phyloP scores from a whole-genome alignment of 148 eudicot species.

The Salicornia ramosissima region DNA sequence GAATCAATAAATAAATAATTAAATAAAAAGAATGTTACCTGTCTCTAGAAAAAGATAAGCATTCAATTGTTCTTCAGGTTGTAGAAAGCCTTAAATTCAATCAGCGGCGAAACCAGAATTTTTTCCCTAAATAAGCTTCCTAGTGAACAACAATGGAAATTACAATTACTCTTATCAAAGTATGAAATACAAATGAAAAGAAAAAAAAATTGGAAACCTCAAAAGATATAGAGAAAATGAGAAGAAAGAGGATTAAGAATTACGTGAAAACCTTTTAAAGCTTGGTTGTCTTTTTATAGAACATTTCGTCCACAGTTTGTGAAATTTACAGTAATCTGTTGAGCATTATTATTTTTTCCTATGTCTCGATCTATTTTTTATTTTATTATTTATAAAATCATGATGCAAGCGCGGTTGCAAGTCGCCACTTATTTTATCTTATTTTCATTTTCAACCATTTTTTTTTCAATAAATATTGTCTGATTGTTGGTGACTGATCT shows the following conservation, averaged over 20 bases:
- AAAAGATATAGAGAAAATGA: neutral
- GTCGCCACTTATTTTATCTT: constrained; percentile 5
- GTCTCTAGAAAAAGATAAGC: neutral
- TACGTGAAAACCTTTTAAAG: neutral
- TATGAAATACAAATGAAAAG: neutral
- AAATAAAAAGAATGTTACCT: neutral
- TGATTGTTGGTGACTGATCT: constrained; percentile 1
- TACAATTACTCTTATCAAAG: neutral
- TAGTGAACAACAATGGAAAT: no score
- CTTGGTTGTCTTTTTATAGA: neutral
- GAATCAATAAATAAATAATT: no score
- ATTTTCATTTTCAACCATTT: neutral
- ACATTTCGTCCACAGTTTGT: neutral
- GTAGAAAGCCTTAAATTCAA: no score
- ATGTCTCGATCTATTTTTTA: neutral
- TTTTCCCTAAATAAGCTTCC: no score
- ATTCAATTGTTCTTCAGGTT: no score
- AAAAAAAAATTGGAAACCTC: neutral
- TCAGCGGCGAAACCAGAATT: no score
- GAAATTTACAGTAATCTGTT: neutral
- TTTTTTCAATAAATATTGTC: neutral
- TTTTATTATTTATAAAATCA: neutral
- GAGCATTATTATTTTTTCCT: neutral
- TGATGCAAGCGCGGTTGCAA: neutral
- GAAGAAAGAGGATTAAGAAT: neutral